Percentiles rank a stretch among this genome's conserved stretches.
phyloP scores from a whole-genome alignment of 2,329 filamentous ascomycete genomes.

The Sporothrix luriei region DNA sequence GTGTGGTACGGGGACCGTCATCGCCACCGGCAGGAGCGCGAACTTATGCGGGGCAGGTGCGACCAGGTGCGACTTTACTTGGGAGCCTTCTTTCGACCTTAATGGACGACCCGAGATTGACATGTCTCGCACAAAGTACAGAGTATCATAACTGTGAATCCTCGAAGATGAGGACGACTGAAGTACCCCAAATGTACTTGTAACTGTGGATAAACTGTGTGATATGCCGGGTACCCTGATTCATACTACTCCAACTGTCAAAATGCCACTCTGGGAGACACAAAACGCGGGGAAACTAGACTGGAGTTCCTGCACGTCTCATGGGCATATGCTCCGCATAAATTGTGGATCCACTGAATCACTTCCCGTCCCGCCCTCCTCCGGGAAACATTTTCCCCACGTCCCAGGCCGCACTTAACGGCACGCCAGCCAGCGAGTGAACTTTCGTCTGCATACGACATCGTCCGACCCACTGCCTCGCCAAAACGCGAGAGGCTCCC shows the following conservation, averaged over 20 bases:
- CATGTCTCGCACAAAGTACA: not conserved
- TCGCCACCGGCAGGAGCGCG: not conserved
- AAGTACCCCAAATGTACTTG: slow-evolving; percentile 14
- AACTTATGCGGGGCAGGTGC: slow-evolving; percentile 8
- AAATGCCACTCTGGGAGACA: not conserved
- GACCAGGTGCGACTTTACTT: not conserved
- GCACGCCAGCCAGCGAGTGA: not conserved
- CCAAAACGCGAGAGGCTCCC: not conserved
- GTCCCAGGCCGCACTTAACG: not conserved
- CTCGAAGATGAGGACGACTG: no score
- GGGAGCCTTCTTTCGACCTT: no score
- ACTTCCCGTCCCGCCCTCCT: slow-evolving; percentile 12
- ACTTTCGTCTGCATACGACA: not conserved
- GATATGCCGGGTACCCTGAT: not conserved
- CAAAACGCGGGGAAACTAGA: not conserved
- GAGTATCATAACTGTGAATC: not conserved
- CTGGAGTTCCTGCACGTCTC: not conserved
- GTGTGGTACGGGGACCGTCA: not conserved
- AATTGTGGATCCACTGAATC: slow-evolving; percentile 17
- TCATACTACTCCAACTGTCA: slow-evolving; percentile 7
- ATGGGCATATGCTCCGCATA: slow-evolving; percentile 23
- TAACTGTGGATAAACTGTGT: not conserved
- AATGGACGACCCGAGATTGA: not conserved
- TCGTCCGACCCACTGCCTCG: slow-evolving; percentile 2
- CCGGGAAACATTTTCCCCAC: slow-evolving; percentile 31